Evolutionary conservation across 805 yeast genomes (phyloP).

Genomic region (Kurtzmaniella fragi): DNA sequence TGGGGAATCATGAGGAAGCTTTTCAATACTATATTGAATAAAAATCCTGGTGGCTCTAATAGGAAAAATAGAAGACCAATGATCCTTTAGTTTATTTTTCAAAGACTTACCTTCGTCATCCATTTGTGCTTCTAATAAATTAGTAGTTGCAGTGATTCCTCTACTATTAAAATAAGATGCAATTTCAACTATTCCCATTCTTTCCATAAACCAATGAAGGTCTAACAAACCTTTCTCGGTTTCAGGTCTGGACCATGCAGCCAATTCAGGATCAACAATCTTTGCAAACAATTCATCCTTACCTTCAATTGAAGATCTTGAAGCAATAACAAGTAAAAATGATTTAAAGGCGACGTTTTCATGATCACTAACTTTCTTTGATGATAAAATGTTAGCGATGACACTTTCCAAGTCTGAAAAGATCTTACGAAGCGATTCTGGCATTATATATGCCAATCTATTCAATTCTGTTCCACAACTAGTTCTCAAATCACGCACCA

Average conservation of each 20-base stretch:
- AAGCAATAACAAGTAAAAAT: slow-evolving; percentile 85
- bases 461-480: slow-evolving; percentile 94
- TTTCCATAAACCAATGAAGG: slow-evolving; percentile 97
- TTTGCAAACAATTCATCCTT: slow-evolving; percentile 75
- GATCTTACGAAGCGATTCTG: slow-evolving; percentile 78
- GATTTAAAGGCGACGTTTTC: slow-evolving; percentile 94
- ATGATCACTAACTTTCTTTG: slow-evolving; percentile 74
- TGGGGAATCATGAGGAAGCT: slow-evolving; percentile 70
- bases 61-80: slow-evolving; percentile 93
- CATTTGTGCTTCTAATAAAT: slow-evolving; percentile 74
- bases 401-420: slow-evolving; percentile 80
- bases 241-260: slow-evolving; percentile 88
- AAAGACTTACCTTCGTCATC: slow-evolving; percentile 81
- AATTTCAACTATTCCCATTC: slow-evolving; percentile 89
- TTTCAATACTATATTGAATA: slow-evolving; percentile 92
- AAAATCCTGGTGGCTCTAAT: slow-evolving; percentile 92
- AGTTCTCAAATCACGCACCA: slow-evolving; percentile 80
- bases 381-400: slow-evolving; percentile 61
- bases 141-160: slow-evolving; percentile 71
- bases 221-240: slow-evolving; percentile 87
- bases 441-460: slow-evolving; percentile 91
- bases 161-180: slow-evolving; percentile 85
- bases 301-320: slow-evolving; percentile 69
- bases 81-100: slow-evolving; percentile 75
- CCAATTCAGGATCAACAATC: slow-evolving; percentile 89